Base-by-base conservation (phyloP, 2,329 filamentous ascomycete species). In the Epichloe coenophiala region DNA sequence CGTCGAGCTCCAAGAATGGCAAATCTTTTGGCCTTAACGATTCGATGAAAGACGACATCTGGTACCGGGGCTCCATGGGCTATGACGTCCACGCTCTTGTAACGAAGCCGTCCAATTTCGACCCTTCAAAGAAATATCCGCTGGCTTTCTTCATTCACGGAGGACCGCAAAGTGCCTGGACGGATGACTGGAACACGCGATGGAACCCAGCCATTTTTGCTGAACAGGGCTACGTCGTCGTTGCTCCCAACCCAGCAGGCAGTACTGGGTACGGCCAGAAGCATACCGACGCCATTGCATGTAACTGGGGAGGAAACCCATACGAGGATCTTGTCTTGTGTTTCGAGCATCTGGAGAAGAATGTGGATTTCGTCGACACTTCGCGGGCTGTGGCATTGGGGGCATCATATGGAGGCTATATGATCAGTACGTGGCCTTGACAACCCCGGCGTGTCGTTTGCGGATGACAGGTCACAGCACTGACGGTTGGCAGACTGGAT, bases 201-300 rank as follows among this genome's bases (percentile, higher is more conserved):
- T 95, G 88, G 88, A 94, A 94, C 62, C 84, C 86, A 2, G 86
- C 86, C 53, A 76, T 91, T 9, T 94, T 88, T 61, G 88, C 88
- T 3, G 88, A 94, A 64, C 86, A 91, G 67, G 88, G 88, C 44
- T 95, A 93, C 61, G 77, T 95, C 3, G 86, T 85, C 21, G 80
- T 95, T 45, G 76, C 81, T 47, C 86, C 88, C 9, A 95, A 95
- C 63, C 86, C 86, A 8, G 93, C 87, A 0, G 88, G 88, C 17
- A 86, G 81, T 59, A 89, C 86, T 5, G 85, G 87, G 3, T 95
- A 89, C 59, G 88, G 88, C 5, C 84, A 91, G 68, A 75, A 77
- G 35, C 78, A 91, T 50, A 80, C 81, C 35, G 81, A 95, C 61
- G 84, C 80, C 0, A 95, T 96, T 60, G 73, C 78, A 47, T 75